These are phyloP conservation scores for Candida xiaguanensis DNA, from an alignment of 805 yeast species.

Conservation along the genomic window DNA sequence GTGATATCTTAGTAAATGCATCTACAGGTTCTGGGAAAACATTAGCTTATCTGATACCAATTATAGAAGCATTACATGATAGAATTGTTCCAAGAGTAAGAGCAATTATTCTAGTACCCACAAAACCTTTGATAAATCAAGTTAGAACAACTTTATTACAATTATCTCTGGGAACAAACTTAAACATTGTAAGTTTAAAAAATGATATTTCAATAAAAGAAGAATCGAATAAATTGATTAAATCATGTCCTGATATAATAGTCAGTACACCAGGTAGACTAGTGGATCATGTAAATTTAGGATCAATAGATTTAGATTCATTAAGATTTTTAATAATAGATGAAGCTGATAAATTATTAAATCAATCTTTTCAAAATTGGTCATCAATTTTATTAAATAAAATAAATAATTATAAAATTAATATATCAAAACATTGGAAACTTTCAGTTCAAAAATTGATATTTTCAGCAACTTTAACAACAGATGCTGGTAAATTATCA, in stretches of 20 bases:
- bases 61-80: slow-evolving; percentile 60
- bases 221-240: slow-evolving; percentile 51
- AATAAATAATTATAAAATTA: slow-evolving; percentile 18
- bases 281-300: slow-evolving; percentile 62
- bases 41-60: slow-evolving; percentile 89
- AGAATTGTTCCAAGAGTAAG: slow-evolving; percentile 71
- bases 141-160: slow-evolving; percentile 62
- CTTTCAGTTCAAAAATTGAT: slow-evolving; percentile 57
- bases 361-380: slow-evolving; percentile 95
- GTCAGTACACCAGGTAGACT: slow-evolving; percentile 77
- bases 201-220: slow-evolving; percentile 52
- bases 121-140: slow-evolving; percentile 81
- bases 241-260: slow-evolving; percentile 59
- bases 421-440: slow-evolving; percentile 30
- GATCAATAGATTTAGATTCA: slow-evolving; percentile 44
- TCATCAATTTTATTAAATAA: slow-evolving; percentile 49
- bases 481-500: slow-evolving; percentile 85
- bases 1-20: slow-evolving; percentile 86
- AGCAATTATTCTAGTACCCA: slow-evolving; percentile 82
- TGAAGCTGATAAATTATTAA: slow-evolving; percentile 78
- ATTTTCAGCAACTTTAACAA: slow-evolving; percentile 90
- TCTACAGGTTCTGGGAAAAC: slow-evolving; percentile 98
- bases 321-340: slow-evolving; percentile 68
- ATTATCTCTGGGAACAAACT: slow-evolving; percentile 62
- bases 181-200: slow-evolving; percentile 61